Base-by-base conservation (phyloP, 371 early-diverging fungal genomes). In the Apophysomyces sp. region DNA sequence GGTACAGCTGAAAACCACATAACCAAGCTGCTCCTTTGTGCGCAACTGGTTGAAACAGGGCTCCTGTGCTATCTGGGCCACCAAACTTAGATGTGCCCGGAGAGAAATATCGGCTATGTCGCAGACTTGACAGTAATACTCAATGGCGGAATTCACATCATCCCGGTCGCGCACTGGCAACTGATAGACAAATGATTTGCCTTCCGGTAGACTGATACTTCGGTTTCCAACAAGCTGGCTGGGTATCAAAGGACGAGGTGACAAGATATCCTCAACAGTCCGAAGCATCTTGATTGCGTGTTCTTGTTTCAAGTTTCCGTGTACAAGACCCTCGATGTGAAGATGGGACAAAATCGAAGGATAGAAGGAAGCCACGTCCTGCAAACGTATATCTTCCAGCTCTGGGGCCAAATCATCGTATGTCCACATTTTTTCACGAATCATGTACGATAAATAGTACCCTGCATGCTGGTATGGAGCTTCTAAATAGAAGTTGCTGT, bases 31-130 rank as follows among this genome's bases (percentile, higher is more conserved):
- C 58, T 94, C 95, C 58, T 92, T 89, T 3, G 98, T 97, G 13
- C 97, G 85, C 32, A 98, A 82, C 65, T 90, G 90, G 70, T 96
- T 88, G 74, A 96, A 98, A 63, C 88, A 92, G 3, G 97, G 94
- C 67, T 97, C 96, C 61, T 86, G 75, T 6, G 88, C 73, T 21
- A 97, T 88, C 58, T 93, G 91, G 3, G 84, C 78, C 49, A 94
- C 57, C 37, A 98, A 78, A 28, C 79, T 78, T 12, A 90, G 67
- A 3, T 77, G 74, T 13, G 86, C 85, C 18, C 92, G 84, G 5
- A 81, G 74, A 13, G 66, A 39, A 34, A 76, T 73, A 60, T 87
- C 77, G 6, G 74, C 76, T 21, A 78, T 72, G 54, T 77, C 67
- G 36, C 85, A 85, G 1, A 85, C 66, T 63, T 92, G 93, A 15